phyloP scores from a whole-genome alignment of 2,329 filamentous ascomycete species.

The Amphichorda felina region DNA sequence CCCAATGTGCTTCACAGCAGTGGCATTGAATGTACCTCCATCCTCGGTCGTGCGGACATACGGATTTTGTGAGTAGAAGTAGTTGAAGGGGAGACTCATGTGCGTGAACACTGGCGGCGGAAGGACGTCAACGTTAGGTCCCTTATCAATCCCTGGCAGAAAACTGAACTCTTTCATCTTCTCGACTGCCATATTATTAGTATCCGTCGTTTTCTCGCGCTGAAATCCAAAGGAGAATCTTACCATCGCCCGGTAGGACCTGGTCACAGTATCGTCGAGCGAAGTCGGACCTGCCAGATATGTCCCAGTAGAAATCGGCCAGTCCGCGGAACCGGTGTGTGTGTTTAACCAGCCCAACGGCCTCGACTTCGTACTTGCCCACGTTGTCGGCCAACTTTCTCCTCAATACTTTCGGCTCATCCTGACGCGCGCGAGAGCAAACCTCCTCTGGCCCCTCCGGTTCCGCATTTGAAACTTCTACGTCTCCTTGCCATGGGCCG shows the following conservation, averaged over 20 bases:
- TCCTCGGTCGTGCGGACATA: conserved; percentile 53
- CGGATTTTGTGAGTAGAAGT: conserved; percentile 77
- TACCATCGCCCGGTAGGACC: conserved; percentile 61
- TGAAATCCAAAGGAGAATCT: conserved; percentile 4
- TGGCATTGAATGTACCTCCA: conserved; percentile 46
- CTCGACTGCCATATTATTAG: conserved; percentile 22
- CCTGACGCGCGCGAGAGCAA: conserved; percentile 32
- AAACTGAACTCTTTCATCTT: conserved; percentile 53
- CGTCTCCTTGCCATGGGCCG: conserved; percentile 45
- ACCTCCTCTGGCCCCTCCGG: conserved; percentile 12
- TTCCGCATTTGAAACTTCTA: conserved; percentile 16
- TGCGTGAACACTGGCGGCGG: conserved; percentile 72
- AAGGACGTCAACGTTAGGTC: conserved; percentile 55
- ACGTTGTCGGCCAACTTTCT: conserved; percentile 60
- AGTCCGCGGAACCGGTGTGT: conserved; percentile 83
- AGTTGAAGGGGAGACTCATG: conserved; percentile 62
- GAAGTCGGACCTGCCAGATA: conserved; percentile 50
- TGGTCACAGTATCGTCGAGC: conserved; percentile 60
- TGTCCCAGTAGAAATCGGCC: conserved; percentile 78
- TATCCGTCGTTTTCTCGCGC: background rate
- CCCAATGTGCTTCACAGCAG: conserved; percentile 44
- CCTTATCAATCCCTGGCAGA: conserved; percentile 46
- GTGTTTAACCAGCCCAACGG: conserved; percentile 61
- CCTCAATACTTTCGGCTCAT: conserved; percentile 43
- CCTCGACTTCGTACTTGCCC: conserved; percentile 53